A percentile compares a stretch with the other conserved stretches of the same genome.
phyloP scores from a whole-genome alignment of 371 early-diverging fungal species.

The Coemansia sp. region DNA sequence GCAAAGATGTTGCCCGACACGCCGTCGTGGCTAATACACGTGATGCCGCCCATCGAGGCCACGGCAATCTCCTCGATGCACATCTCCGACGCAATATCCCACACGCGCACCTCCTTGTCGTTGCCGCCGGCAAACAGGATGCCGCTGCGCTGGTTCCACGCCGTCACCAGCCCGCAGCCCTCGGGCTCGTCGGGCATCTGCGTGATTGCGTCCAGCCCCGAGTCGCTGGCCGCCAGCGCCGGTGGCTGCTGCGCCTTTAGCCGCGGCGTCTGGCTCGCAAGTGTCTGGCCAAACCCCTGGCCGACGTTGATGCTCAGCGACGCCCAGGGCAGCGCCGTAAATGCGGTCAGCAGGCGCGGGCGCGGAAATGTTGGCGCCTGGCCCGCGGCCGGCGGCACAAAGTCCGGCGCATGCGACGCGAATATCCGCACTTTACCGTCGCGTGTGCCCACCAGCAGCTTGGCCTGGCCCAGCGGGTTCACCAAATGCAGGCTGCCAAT shows the following conservation, averaged over 20 bases:
- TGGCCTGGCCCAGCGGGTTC: constrained; percentile 85
- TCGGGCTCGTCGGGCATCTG: neutral
- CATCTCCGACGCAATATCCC: constrained; percentile 48
- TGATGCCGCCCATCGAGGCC: constrained; percentile 43
- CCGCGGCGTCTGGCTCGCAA: constrained; percentile 11
- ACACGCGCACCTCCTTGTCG: constrained; percentile 49
- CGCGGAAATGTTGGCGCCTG: constrained; percentile 29
- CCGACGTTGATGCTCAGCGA: neutral
- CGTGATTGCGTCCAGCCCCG: neutral
- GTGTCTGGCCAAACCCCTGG: neutral
- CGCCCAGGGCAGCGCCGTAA: constrained; percentile 43
- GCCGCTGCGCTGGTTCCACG: constrained; percentile 50
- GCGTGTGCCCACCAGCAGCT: constrained; percentile 69
- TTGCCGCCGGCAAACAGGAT: constrained; percentile 46
- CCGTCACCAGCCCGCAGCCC: constrained; percentile 39
- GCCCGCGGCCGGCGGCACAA: constrained; percentile 16
- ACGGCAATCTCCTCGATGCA: constrained; percentile 47
- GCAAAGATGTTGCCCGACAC: constrained; percentile 40
- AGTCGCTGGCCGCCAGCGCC: neutral
- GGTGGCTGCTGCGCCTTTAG: constrained; percentile 11
- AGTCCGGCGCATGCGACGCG: constrained; percentile 51
- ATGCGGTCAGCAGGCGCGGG: constrained; percentile 40
- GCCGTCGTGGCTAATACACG: constrained; percentile 40
- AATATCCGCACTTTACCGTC: constrained; percentile 52
- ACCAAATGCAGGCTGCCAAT: constrained; percentile 81